A percentile compares a stretch with the other conserved stretches of the same genome.
These are phyloP conservation scores for Claviceps monticola DNA, from an alignment of 2,329 filamentous ascomycete genomes.

Conservation along the genomic window DNA sequence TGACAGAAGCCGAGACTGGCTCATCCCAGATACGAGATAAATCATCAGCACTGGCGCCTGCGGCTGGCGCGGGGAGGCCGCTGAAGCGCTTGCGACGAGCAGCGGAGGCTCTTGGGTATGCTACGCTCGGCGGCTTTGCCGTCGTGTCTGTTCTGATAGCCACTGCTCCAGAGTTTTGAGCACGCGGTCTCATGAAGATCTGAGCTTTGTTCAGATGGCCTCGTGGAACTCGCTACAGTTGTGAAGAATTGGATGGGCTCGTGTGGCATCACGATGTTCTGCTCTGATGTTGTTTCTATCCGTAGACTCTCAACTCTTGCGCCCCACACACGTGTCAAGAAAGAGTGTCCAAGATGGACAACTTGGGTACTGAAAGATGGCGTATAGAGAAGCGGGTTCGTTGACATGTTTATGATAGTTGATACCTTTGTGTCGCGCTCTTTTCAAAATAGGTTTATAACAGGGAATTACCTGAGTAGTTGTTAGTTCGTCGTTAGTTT, in stretches of 20 bases:
- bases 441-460: not conserved
- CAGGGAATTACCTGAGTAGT: too few species aligned
- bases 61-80: conserved; percentile 6
- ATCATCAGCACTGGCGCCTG: not conserved
- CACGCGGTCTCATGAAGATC: not conserved
- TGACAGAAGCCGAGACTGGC: conserved; percentile 1
- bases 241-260: not conserved
- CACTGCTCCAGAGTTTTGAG: conserved; percentile 19
- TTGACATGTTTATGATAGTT: not conserved
- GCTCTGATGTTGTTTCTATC: not conserved
- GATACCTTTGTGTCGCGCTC: not conserved
- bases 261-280: conserved; percentile 1
- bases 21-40: not conserved
- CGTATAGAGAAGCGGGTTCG: not conserved
- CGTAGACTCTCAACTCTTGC: not conserved
- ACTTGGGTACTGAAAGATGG: not conserved
- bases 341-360: not conserved
- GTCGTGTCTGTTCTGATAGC: conserved; percentile 26
- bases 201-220: not conserved
- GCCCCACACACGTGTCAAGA: not conserved
- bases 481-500: too few species aligned
- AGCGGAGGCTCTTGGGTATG: conserved; percentile 23
- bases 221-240: not conserved
- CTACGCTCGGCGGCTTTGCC: conserved; percentile 23
- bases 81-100: conserved; percentile 20